Conservation (phyloP, 805 yeast genomes). For the Naumovozyma castellii region DNA sequence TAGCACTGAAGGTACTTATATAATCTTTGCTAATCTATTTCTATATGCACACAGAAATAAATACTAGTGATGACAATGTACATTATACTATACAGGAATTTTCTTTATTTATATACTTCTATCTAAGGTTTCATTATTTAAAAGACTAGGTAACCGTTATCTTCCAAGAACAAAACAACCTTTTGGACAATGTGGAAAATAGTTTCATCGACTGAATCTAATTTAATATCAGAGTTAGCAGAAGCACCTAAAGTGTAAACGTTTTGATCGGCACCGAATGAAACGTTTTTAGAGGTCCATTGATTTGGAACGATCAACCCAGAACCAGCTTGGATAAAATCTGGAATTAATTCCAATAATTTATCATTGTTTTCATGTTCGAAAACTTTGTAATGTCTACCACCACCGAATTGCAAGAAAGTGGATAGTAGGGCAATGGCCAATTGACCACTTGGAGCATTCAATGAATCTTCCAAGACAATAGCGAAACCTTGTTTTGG, state of each 20-base stretch:
- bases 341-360: slow-evolving; percentile 48
- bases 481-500: slow-evolving; percentile 80
- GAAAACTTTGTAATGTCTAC: slow-evolving; percentile 54
- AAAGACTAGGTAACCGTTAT: slow-evolving; percentile 54
- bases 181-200: slow-evolving; percentile 66
- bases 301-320: slow-evolving; percentile 64
- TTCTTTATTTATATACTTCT: too few species aligned
- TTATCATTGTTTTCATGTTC: slow-evolving; percentile 50
- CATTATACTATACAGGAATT: background rate
- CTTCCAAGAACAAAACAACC: slow-evolving; percentile 62
- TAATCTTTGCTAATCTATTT: background rate
- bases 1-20: too few species aligned
- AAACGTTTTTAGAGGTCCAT: slow-evolving; percentile 5
- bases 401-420: slow-evolving; percentile 79
- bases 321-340: slow-evolving; percentile 62
- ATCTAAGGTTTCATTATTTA: slow-evolving; percentile 13
- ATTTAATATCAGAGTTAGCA: slow-evolving; percentile 48
- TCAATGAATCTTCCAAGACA: slow-evolving; percentile 50
- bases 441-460: slow-evolving; percentile 53
- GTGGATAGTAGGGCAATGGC: slow-evolving; percentile 82
- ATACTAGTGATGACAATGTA: background rate
- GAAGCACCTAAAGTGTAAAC: slow-evolving; percentile 39
- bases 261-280: slow-evolving; percentile 12
- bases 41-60: background rate
- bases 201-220: slow-evolving; percentile 44